Evolutionary conservation across 345 rosid genomes (phyloP), one percentile per base, ranked within the genome.

Genomic region (Syzygium aromaticum): DNA sequence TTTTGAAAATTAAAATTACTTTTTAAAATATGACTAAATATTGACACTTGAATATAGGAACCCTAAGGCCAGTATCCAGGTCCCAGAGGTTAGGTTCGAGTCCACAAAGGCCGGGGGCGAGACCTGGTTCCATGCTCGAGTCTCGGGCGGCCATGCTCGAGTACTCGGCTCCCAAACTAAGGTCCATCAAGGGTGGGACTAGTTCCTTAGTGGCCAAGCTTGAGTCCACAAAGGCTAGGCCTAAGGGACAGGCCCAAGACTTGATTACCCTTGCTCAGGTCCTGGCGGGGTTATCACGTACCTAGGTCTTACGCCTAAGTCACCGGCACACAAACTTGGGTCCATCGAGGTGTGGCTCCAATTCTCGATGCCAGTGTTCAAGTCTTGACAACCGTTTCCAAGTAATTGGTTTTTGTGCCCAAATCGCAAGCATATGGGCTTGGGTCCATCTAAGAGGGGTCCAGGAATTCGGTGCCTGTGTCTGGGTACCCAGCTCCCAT

Each of bases 341-440:
- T 54, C 11, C 25, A 8, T 21, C 5, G 27, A 54, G 59, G 59
- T 1, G 59, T 54, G 59, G 59, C 27, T 8, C 3, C 1, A 11
- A 11, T 22, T 4, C 59, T 0, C 5, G 11, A 54, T 11, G 11
- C 0, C 1, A 3, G 11, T 54, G 4, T 3, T 11, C 59, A 21
- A 8, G 59, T 3, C 23, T 0, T 1, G 8, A 54, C 23, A 3
- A 3, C 1, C 1, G 3, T 54, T 6, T 2, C 23, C 56, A 17
- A 6, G 56, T 19, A 6, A 3, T 7, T 2, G 23, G 56, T 8
- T 19, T 22, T 54, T 54, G 23, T 19, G 23, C 56, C 23, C 8
- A 19, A 54, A 8, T 54, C 27, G 0, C 11, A 54, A 3, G 59
- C 59, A 54, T 22, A 25, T 1, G 4, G 4, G 27, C 59, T 1